Conservation (phyloP, 1,284 basidiomycete genomes). For the Ustilago tritici region DNA sequence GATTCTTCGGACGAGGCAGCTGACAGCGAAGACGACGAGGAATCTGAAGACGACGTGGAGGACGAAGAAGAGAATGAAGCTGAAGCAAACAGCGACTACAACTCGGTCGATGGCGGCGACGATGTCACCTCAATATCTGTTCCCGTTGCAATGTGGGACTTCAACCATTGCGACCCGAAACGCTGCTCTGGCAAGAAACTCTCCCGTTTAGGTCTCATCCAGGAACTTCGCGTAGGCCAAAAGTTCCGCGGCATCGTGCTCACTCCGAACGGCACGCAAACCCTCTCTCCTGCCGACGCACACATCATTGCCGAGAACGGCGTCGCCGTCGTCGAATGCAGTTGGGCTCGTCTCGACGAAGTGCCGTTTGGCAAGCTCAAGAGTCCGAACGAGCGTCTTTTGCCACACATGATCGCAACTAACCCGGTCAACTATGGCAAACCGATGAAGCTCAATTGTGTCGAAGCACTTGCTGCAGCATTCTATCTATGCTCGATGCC, state of each 20-base stretch:
- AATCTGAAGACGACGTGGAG: conserved; percentile 6
- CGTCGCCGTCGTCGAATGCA: conserved; percentile 95
- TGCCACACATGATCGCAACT: conserved; percentile 66
- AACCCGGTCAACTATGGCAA: conserved; percentile 69
- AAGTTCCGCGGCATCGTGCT: conserved; percentile 91
- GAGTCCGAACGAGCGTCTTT: conserved; percentile 87
- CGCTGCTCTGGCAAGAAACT: conserved; percentile 96
- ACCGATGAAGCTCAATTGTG: conserved; percentile 67
- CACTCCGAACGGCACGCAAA: conserved; percentile 88
- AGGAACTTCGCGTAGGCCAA: conserved; percentile 84
- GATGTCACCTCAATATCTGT: conserved; percentile 49
- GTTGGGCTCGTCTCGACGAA: conserved; percentile 94
- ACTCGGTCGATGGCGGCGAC: conserved; percentile 46
- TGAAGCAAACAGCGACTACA: conserved; percentile 34
- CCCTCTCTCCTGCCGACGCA: conserved; percentile 85
- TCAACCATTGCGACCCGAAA: conserved; percentile 94
- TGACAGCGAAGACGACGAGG: conserved; percentile 13
- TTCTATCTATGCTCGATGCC: conserved; percentile 59
- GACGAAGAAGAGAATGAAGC: conserved; percentile 23
- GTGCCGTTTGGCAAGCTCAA: conserved; percentile 94
- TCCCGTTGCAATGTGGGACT: conserved; percentile 75
- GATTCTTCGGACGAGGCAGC: conserved; percentile 8
- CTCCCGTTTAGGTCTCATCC: conserved; percentile 84
- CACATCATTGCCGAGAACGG: conserved; percentile 82
- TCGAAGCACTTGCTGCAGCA: conserved; percentile 65